These are phyloP conservation scores for Pisolithus sp. DNA, from an alignment of 768 basidiomycete species.

Conservation along the genomic window DNA sequence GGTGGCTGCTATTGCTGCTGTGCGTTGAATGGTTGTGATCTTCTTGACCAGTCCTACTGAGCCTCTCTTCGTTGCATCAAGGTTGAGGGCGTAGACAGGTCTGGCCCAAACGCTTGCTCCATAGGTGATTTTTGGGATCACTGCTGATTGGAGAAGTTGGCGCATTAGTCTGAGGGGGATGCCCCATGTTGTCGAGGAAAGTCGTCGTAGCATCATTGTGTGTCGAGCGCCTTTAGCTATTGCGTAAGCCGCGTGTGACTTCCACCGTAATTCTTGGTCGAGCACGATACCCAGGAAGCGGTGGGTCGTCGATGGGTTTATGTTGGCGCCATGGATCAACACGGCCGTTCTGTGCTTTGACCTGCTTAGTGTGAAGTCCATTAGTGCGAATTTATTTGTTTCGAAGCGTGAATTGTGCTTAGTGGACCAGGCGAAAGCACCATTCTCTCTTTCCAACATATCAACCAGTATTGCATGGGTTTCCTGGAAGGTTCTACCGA, in stretches of 20 bases:
- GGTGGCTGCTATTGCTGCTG: background rate
- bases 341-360: background rate
- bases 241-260: background rate
- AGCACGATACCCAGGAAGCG: slow-evolving; percentile 3
- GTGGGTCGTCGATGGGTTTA: background rate
- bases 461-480: background rate
- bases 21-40: background rate
- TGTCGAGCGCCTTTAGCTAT: background rate
- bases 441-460: background rate
- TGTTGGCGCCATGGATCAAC: background rate
- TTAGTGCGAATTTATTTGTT: background rate
- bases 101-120: background rate
- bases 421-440: background rate
- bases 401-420: background rate
- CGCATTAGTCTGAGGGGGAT: too few relatives aligned
- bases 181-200: too few relatives aligned
- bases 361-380: background rate
- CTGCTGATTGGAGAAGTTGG: background rate
- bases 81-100: background rate
- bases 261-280: slow-evolving; percentile 1
- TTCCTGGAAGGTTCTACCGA: background rate
- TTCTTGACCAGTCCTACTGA: background rate
- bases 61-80: background rate
- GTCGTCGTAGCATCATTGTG: background rate
- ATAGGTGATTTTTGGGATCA: background rate